Percentiles rank a stretch among this genome's conserved stretches.
Conservation (phyloP, 2,329 filamentous ascomycete species). For the Nigrospora sphaerica region DNA sequence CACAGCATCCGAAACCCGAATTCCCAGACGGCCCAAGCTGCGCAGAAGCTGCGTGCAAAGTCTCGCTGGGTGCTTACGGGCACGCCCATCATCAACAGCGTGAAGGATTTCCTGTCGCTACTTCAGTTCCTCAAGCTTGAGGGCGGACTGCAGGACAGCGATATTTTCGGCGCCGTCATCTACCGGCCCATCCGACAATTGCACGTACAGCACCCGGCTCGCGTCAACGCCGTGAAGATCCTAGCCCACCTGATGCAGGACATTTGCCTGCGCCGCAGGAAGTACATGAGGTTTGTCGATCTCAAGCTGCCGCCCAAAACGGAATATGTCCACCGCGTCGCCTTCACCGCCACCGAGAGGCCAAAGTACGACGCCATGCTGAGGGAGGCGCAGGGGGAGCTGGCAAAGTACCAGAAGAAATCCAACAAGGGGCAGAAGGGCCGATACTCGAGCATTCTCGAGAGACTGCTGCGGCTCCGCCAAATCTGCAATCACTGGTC, state of each 20-base stretch:
- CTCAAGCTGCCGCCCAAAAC: constrained; percentile 69
- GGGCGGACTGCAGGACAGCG: constrained; percentile 65
- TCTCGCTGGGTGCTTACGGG: constrained; percentile 76
- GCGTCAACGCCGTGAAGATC: constrained; percentile 41
- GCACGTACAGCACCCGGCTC: constrained; percentile 2
- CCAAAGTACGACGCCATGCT: constrained; percentile 70
- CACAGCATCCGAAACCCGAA: constrained; percentile 74
- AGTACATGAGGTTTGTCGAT: constrained; percentile 84
- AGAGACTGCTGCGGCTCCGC: constrained; percentile 73
- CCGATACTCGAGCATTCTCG: constrained; percentile 68
- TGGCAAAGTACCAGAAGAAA: constrained; percentile 50
- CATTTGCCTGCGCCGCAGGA: constrained; percentile 73
- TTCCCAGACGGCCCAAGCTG: constrained; percentile 65
- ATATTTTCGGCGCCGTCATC: constrained; percentile 67
- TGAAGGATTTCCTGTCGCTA: constrained; percentile 75
- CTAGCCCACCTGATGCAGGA: constrained; percentile 75
- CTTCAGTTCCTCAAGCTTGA: constrained; percentile 70
- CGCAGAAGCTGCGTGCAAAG: constrained; percentile 57
- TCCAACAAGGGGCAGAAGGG: constrained; percentile 35
- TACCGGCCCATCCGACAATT: constrained; percentile 44
- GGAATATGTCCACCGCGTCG: constrained; percentile 69
- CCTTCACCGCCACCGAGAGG: constrained; percentile 66
- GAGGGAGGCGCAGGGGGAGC: constrained; percentile 66
- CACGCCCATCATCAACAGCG: constrained; percentile 76
- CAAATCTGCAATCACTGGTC: constrained; percentile 89